A percentile compares a stretch with the other conserved stretches of the same genome.
These are phyloP conservation scores for Lactifluus piperatus DNA, from an alignment of 768 basidiomycete species.

Conservation along the genomic window DNA sequence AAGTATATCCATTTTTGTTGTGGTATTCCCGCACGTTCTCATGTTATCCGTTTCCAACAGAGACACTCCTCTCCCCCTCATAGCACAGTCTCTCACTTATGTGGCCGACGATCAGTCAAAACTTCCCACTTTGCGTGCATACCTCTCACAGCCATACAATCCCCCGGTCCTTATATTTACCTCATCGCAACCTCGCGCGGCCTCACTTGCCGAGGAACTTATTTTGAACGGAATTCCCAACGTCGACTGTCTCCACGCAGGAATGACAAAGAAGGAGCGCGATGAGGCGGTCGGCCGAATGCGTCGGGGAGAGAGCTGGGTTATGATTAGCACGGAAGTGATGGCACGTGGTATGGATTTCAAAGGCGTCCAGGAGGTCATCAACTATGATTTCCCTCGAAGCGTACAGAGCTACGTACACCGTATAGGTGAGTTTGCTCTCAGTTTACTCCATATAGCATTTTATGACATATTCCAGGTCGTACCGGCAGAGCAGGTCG, in stretches of 20 bases:
- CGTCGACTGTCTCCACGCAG: constrained; percentile 88
- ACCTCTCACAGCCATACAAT: constrained; percentile 75
- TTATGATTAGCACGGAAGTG: constrained; percentile 93
- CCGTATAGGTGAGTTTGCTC: constrained; percentile 59
- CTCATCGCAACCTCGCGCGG: constrained; percentile 77
- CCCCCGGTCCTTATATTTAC: constrained; percentile 92
- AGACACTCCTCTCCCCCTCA: constrained; percentile 90
- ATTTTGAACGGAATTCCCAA: constrained; percentile 68
- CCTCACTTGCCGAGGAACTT: constrained; percentile 74
- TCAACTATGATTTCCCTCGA: constrained; percentile 96
- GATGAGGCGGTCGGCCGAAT: constrained; percentile 80
- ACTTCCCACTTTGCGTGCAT: constrained; percentile 74
- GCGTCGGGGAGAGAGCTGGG: constrained; percentile 87
- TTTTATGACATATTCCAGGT: constrained; percentile 36
- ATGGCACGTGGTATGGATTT: constrained; percentile 99
- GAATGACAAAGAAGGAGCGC: constrained; percentile 78
- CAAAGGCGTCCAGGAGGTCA: constrained; percentile 85
- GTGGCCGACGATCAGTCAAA: constrained; percentile 94
- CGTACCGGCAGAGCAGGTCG: constrained; percentile 92
- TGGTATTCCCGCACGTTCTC: neutral
- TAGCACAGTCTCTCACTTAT: constrained; percentile 81
- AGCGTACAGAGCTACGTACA: constrained; percentile 95
- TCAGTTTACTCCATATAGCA: neutral
- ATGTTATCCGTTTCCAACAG: constrained; percentile 32
- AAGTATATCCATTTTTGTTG: constrained; percentile 53